Evolutionary conservation across 495 filamentous ascomycete species (phyloP).

Genomic region (Penicillium pancosmium): DNA sequence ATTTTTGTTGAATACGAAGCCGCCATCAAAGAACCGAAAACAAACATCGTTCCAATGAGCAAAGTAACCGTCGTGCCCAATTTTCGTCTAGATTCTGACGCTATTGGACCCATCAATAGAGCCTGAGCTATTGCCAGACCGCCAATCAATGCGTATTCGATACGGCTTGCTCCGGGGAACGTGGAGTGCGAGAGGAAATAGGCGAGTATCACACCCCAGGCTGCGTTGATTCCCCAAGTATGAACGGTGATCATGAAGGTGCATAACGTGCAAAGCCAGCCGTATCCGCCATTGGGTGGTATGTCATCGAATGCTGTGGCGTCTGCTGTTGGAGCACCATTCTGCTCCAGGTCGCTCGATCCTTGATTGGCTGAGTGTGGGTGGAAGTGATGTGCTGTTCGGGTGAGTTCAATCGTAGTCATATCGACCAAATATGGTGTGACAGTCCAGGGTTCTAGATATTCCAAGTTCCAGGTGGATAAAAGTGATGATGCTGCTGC

Average conservation of each 20-base stretch:
- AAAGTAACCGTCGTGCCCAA: slow-evolving; percentile 40
- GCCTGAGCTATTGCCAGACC: slow-evolving; percentile 7
- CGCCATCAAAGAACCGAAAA: slow-evolving; percentile 42
- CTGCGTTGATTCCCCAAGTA: slow-evolving; percentile 43
- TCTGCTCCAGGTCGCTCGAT: not conserved
- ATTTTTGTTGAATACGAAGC: slow-evolving; percentile 49
- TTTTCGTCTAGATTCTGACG: slow-evolving; percentile 34
- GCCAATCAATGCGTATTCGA: slow-evolving; percentile 21
- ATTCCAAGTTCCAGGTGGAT: too few species aligned
- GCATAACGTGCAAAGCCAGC: slow-evolving; percentile 44
- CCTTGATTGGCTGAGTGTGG: not conserved
- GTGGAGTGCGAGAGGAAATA: slow-evolving; percentile 14
- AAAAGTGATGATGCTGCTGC: too few species aligned
- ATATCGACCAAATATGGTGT: not conserved
- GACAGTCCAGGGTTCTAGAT: too few species aligned
- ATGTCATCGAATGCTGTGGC: slow-evolving; percentile 5
- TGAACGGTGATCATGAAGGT: slow-evolving; percentile 41
- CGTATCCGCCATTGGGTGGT: slow-evolving; percentile 42
- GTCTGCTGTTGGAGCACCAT: not conserved
- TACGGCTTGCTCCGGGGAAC: slow-evolving; percentile 9
- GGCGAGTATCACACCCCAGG: slow-evolving; percentile 19
- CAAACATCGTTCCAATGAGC: slow-evolving; percentile 42
- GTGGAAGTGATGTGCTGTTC: not conserved
- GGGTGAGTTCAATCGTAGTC: not conserved
- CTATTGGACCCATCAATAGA: slow-evolving; percentile 12